These are phyloP conservation scores for Solanum hybrid DNA, from an alignment of 305 asterid genomes.

Conservation along the genomic window DNA sequence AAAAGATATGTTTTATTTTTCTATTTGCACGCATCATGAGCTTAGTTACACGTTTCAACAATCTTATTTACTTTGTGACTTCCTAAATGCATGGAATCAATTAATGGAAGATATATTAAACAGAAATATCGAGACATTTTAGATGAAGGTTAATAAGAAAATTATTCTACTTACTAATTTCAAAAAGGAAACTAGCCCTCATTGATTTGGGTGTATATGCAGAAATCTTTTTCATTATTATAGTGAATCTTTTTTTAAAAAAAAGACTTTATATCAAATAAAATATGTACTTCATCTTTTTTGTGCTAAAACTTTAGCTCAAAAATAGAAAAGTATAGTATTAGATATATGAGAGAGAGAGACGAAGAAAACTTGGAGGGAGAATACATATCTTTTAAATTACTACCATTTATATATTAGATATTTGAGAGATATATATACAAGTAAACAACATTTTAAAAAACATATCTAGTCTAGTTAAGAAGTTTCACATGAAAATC, in stretches of 20 bases:
- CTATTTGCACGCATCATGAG: neutral
- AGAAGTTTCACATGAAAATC: neutral
- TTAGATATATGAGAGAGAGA: neutral
- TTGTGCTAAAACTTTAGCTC: no score
- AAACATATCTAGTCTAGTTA: neutral
- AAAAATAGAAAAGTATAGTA: no score
- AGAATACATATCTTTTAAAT: neutral
- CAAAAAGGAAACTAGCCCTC: neutral
- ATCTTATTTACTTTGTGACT: neutral
- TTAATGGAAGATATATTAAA: neutral
- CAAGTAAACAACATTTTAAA: neutral
- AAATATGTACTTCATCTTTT: no score
- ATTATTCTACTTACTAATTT: neutral
- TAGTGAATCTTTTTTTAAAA: no score
- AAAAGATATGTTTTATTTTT: neutral
- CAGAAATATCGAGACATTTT: neutral
- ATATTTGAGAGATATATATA: no score
- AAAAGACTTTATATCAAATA: no score
- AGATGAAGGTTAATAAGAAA: neutral
- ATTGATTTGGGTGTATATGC: no score
- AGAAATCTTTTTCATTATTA: no score
- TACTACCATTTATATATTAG: no score
- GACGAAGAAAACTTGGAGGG: neutral
- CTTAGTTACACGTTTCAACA: neutral
- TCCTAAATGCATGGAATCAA: neutral